Evolutionary conservation across 2,329 filamentous ascomycete species (phyloP), one percentile per base, ranked within the genome.

Genomic region (Acrodontium crateriforme): DNA sequence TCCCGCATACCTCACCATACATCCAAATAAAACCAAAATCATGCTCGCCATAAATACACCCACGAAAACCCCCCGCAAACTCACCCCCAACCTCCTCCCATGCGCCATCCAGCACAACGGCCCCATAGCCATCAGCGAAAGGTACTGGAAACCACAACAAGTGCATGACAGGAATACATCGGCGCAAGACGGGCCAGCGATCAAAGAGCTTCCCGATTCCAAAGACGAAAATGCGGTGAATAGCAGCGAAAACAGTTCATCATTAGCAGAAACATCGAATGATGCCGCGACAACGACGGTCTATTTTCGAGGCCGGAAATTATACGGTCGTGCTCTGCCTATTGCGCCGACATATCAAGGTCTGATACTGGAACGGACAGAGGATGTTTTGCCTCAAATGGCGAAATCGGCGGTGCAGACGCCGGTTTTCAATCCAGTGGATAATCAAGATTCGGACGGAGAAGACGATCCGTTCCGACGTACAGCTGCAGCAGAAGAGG

Each of bases 51-150:
- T n/a, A n/a, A n/a, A n/a, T n/a, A n/a, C n/a, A n/a, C n/a, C n/a
- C n/a, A n/a, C n/a, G n/a, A n/a, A n/a, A n/a, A n/a, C 18, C 19
- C 24, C 13, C 25, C 14, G 19, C 30, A 62, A 63, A 34, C 61
- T 62, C 30, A 70, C 63, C 0, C 69, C 77, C 3, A 77, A 93
- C 46, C 59, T 93, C 12, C 64, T 94, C 9, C 84, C 85, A 3
- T 89, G 81, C 45, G 70, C 72, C 30, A 71, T 94, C 46, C 68
- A 85, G 44, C 77, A 91, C 53, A 71, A 79, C 42, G 85, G 85
- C 1, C 63, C 73, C 1, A 62, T 87, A 29, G 67, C 74, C 27
- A 61, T 71, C 2, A 59, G 68, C 4, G 54, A 68, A 13, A 61
- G 72, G 23, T 83, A 81, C 49, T 94, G 84, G 83, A 63, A 59